Percentiles rank a stretch among this genome's conserved stretches.
phyloP scores from a whole-genome alignment of 768 basidiomycete species.

The Neoboletus subvelutipes region DNA sequence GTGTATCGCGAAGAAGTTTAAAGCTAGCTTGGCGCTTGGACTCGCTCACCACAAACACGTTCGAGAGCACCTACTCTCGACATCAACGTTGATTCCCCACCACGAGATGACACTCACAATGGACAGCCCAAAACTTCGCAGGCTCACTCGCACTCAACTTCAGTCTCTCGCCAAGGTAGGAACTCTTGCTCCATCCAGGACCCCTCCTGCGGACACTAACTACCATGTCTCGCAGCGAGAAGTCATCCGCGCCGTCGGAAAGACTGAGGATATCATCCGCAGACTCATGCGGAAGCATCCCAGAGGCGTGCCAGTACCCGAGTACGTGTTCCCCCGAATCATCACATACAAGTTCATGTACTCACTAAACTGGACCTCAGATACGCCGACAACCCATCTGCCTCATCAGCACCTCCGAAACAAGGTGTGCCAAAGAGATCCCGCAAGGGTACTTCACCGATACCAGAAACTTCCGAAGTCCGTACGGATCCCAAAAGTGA shows the following conservation, averaged over 20 bases:
- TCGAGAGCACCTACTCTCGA: not conserved
- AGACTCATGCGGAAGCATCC: constrained; percentile 28
- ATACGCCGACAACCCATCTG: not conserved
- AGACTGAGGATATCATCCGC: constrained; percentile 30
- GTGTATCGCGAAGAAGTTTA: not conserved
- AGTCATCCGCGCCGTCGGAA: constrained; percentile 25
- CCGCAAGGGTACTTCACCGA: not conserved
- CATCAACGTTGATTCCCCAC: not conserved
- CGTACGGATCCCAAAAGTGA: constrained; percentile 7
- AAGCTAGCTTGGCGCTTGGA: not conserved
- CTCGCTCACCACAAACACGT: not conserved
- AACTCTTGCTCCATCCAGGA: not conserved
- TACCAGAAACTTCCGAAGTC: not conserved
- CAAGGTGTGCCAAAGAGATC: not conserved
- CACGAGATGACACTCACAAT: constrained; percentile 6
- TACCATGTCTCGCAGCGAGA: constrained; percentile 19
- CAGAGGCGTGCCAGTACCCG: constrained; percentile 21
- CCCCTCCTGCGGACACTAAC: not conserved
- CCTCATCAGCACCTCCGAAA: constrained; percentile 4
- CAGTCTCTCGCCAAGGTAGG: constrained; percentile 29
- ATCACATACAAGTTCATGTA: not conserved
- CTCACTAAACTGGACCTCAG: constrained; percentile 4
- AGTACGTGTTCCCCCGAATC: constrained; percentile 2
- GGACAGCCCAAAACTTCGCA: constrained; percentile 20
- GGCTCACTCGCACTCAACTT: constrained; percentile 21